These are phyloP conservation scores for Kernera saxatilis DNA, from an alignment of 345 rosid species.

Conservation along the genomic window DNA sequence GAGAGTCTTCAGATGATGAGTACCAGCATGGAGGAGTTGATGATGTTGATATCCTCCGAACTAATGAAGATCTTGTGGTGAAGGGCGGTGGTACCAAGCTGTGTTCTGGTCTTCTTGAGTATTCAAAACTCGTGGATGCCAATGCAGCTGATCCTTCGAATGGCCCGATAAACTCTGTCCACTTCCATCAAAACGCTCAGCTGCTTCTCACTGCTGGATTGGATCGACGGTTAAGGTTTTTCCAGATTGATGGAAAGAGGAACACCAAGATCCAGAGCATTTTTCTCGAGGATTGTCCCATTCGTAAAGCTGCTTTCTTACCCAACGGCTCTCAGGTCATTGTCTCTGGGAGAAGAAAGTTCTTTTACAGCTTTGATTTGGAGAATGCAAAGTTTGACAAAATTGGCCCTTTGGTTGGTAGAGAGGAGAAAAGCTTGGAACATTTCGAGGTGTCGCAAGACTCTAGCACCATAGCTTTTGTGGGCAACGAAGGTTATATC, in stretches of 20 bases:
- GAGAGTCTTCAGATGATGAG: conserved; percentile 30
- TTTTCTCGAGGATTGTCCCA: conserved; percentile 79
- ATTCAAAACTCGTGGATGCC: conserved; percentile 77
- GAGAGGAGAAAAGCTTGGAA: conserved; percentile 97
- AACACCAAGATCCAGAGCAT: conserved; percentile 83
- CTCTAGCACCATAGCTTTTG: conserved; percentile 69
- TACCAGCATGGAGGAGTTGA: conserved; percentile 39
- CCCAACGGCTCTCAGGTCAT: conserved; percentile 93
- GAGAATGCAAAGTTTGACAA: conserved; percentile 74
- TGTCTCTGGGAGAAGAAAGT: conserved; percentile 86
- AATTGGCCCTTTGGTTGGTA: conserved; percentile 85
- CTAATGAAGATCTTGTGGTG: conserved; percentile 74
- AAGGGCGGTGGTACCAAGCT: conserved; percentile 48
- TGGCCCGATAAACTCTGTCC: conserved; percentile 73
- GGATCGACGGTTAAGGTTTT: conserved; percentile 65
- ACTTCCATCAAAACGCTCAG: conserved; percentile 87
- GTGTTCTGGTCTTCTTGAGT: conserved; percentile 74
- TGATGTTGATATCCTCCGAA: conserved; percentile 63
- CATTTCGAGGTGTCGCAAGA: conserved; percentile 79
- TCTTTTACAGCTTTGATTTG: conserved; percentile 85
- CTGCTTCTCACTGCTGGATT: conserved; percentile 77
- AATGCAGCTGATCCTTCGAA: conserved; percentile 68
- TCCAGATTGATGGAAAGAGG: conserved; percentile 91
- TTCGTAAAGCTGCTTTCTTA: conserved; percentile 70
- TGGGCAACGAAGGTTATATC: conserved; percentile 85